Conservation (phyloP, 345 rosid species). For the Hypericum androsaemum region DNA sequence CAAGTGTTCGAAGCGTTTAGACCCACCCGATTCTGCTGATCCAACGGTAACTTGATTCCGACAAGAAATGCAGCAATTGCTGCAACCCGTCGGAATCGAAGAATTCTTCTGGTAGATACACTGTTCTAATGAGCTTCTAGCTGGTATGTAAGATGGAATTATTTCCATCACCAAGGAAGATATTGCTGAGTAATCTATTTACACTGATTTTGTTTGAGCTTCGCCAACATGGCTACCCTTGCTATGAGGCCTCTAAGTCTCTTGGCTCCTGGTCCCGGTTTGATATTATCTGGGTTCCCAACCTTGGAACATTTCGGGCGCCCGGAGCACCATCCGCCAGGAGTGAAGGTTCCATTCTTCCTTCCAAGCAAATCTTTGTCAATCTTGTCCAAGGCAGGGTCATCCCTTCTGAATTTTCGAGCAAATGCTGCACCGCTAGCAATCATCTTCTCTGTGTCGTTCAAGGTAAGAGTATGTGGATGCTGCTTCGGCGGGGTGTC, state of each 20-base stretch:
- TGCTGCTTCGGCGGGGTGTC: constrained; percentile 91
- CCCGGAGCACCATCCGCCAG: constrained; percentile 94
- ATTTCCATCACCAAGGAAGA: background rate
- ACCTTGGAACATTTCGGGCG: constrained; percentile 56
- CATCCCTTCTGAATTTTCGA: constrained; percentile 57
- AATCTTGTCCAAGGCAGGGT: constrained; percentile 54
- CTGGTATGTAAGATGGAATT: background rate
- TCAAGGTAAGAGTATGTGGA: constrained; percentile 70
- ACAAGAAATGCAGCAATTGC: background rate
- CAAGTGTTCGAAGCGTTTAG: no score
- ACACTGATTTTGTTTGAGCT: constrained; percentile 51
- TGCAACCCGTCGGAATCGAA: background rate
- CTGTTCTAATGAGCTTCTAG: background rate
- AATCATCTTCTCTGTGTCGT: constrained; percentile 53
- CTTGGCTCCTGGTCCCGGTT: constrained; percentile 67
- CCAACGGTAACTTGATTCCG: background rate
- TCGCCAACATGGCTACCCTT: constrained; percentile 39
- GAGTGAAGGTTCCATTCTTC: constrained; percentile 52
- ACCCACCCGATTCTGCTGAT: no score
- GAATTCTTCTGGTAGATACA: background rate
- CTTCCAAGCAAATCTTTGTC: constrained; percentile 65
- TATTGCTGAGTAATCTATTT: constrained; percentile 30
- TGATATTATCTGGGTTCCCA: constrained; percentile 50
- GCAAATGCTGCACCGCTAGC: constrained; percentile 84
- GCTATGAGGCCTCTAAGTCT: constrained; percentile 51